phyloP scores from a whole-genome alignment of 1,284 basidiomycete species.

The Ganoderma sinense region DNA sequence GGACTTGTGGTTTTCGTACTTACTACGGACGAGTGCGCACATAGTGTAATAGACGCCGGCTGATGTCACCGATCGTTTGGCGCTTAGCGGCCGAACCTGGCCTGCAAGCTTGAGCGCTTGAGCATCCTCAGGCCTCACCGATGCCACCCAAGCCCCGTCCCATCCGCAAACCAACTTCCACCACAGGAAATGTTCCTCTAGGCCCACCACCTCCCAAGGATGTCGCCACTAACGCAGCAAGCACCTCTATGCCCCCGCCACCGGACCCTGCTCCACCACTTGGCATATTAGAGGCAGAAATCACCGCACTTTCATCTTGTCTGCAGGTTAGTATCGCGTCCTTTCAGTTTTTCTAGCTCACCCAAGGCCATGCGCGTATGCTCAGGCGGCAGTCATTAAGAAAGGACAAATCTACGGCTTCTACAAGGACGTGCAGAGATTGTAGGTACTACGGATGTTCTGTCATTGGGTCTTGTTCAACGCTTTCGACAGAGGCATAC shows the following conservation, averaged over 20 bases:
- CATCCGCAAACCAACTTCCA: constrained; percentile 33
- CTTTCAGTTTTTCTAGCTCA: too few species aligned
- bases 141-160: constrained; percentile 42
- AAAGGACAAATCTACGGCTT: constrained; percentile 75
- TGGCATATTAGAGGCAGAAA: constrained; percentile 68
- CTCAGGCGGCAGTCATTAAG: constrained; percentile 69
- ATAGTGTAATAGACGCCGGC: too few species aligned
- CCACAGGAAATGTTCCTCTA: constrained; percentile 26
- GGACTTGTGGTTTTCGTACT: too few species aligned
- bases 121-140: not conserved
- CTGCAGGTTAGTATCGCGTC: constrained; percentile 54
- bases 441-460: constrained; percentile 51
- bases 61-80: too few species aligned
- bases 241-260: constrained; percentile 65
- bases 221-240: constrained; percentile 29
- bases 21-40: too few species aligned
- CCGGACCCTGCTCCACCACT: constrained; percentile 53
- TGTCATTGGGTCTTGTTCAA: not conserved
- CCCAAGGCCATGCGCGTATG: not conserved
- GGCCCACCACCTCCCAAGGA: constrained; percentile 30
- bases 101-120: too few species aligned
- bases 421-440: constrained; percentile 64
- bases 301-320: constrained; percentile 60
- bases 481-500: constrained; percentile 19
- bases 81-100: too few species aligned